phyloP scores from a whole-genome alignment of 2,329 filamentous ascomycete species.

The Botrytis sinoallii region DNA sequence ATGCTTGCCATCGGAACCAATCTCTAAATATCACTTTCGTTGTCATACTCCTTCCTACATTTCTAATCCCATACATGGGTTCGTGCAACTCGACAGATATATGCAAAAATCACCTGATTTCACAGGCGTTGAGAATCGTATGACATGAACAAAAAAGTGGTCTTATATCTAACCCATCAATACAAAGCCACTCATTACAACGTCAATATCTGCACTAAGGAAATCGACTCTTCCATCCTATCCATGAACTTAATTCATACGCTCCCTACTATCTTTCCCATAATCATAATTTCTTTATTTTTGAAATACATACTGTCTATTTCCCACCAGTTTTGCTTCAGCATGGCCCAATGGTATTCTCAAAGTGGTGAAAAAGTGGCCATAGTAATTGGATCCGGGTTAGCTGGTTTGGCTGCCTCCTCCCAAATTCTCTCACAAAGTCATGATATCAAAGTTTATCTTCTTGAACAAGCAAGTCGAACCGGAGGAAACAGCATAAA shows the following conservation, averaged over 20 bases:
- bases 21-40: not conserved
- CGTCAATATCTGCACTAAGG: not conserved
- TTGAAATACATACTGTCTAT: not conserved
- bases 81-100: not conserved
- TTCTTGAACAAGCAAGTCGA: constrained; percentile 58
- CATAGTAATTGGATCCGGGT: constrained; percentile 62
- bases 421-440: constrained; percentile 52
- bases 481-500: constrained; percentile 66
- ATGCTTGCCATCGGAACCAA: not conserved
- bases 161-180: not conserved
- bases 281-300: not conserved
- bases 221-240: not conserved
- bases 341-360: not conserved
- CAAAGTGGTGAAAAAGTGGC: constrained; percentile 36
- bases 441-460: constrained; percentile 45
- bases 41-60: not conserved
- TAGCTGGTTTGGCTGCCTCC: constrained; percentile 60
- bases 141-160: constrained; percentile 3
- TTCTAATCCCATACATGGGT: not conserved
- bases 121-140: not conserved
- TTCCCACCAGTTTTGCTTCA: not conserved
- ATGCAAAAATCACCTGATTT: not conserved
- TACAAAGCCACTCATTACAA: not conserved
- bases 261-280: not conserved
- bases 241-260: not conserved